Evolutionary conservation across 805 yeast species (phyloP), one percentile per base, ranked within the genome.

Genomic region (Debaryomyces hansenii): DNA sequence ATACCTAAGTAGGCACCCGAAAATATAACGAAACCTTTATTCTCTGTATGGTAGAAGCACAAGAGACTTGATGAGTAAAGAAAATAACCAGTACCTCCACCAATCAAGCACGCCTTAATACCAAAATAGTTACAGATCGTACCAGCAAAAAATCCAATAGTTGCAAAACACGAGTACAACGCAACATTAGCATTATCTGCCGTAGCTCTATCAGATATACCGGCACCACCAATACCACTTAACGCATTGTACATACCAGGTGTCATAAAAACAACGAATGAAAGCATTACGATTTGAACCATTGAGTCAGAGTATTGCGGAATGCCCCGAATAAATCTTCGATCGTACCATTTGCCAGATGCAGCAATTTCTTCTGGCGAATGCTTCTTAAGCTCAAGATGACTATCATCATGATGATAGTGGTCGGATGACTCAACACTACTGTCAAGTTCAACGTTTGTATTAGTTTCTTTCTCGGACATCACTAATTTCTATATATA

Each of bases 91-190:
- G 73, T 56, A 34, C 83, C 83, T 39, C 86, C 85, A 49, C 78
- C 63, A 48, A 71, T 65, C 40, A 81, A 65, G 45, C 75, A 64
- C 20, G 63, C 60, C 50, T 71, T 64, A 15, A 72, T 66, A 47
- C 84, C 85, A 31, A 80, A 54, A 12, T 61, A 56, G 64, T 80
- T 80, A 60, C 77, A 70, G 41, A 80, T 69, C 28, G 82, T 70
- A 53, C 85, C 85, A 10, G 80, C 75, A 50, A 80, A 72, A 60
- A 80, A 78, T 10, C 84, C 85, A 48, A 79, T 53, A n/a, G 78
- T 67, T 20, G 84, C 83, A 55, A 81, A 81, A 0, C 81, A 75
- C 37, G 77, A 69, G 58, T 80, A 73, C 36, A 80, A 65, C 7
- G 84, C 83, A 37, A 77, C 79, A 48, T 68, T 69, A 15, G 83